Base-by-base conservation (phyloP, 768 basidiomycete species). In the Hygrophoropsis aurantiaca region DNA sequence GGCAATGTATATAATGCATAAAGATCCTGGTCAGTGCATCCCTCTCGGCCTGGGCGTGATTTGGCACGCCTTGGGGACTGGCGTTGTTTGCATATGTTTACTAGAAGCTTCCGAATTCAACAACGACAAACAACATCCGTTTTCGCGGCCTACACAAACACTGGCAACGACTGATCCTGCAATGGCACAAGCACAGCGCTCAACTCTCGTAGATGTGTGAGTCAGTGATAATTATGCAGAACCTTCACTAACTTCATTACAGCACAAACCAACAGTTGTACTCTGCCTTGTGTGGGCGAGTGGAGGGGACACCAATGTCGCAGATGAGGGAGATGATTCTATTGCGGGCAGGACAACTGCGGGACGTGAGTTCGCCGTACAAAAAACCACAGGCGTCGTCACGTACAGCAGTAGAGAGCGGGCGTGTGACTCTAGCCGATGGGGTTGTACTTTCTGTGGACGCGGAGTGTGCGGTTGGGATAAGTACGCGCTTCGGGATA, bases 401-500 rank as follows among this genome's bases (percentile, higher is more conserved):
- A 30, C 77, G 76, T 58, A 79, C 79, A 62, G 75, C 75, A 32
- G 70, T 93, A 8, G 80, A 87, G 49, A 76, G 77, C 42, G 84
- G 87, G 41, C 77, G 79, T 1, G 80, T 91, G 46, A 79, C 75
- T 2, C 70, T 94, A n/a, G 66, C 74, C 11, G 86, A 90, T 59
- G 85, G 81, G 4, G 75, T 83, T 18, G 70, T 70, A 24, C 53
- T 87, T 52, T 77, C 84, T 32, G 77, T 77, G 30, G 82, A 87
- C 68, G 85, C 86, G 60, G 80, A 85, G 46, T 81, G 82, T 53
- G 75, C 85, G 40, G 69, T 79, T 50, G 82, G 85, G 40, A 79
- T 97, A 55, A 90, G 91, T 67, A 62, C 74, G 35, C 75, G 75
- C 49, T 84, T 91, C 62, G 72, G 80, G 23, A 82, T 95, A 19